Base-by-base conservation (phyloP, 2,329 filamentous ascomycete species). In the Arthroderma uncinatum region DNA sequence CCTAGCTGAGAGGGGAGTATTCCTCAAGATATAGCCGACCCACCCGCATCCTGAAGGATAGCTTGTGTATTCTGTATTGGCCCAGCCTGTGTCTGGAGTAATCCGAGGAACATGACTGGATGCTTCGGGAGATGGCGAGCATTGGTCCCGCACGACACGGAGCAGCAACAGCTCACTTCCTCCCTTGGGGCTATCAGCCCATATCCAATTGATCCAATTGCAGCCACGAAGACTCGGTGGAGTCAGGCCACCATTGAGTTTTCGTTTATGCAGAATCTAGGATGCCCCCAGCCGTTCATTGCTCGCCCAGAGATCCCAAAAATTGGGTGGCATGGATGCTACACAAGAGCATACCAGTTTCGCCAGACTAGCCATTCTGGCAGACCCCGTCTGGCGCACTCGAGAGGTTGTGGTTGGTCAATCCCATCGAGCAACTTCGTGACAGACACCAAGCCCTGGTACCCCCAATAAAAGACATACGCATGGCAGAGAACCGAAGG, bases 301-400 rank as follows among this genome's bases (percentile, higher is more conserved):
- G 10, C 16, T 48, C 14, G 44, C 44, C 44, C 23, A 48, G 44
- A 28, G 21, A 28, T n/a, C 44, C 23, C 44, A 48, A 48, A 48
- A 48, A 48, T 48, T 25, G 44, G 44, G n/a, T n/a, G 44, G 21
- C 44, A 48, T n/a, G 44, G 44, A n/a, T 48, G 44, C 39, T 19
- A 23, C 39, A 42, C n/a, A 33, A 42, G 39, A 42, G 19, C 19
- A 42, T n/a, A 42, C 39, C 16, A 42, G 16, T 42, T 14, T 25
- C n/a, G 23, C 44, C 21, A 28, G 21, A n/a, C 23, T n/a, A 25
- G 21, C 21, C 44, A 48, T 48, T n/a, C n/a, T n/a, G n/a, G n/a
- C n/a, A n/a, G n/a, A n/a, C n/a, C n/a, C n/a, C n/a, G n/a, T n/a
- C n/a, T n/a, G n/a, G n/a, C n/a, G n/a, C n/a, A n/a, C n/a, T n/a